Percentiles rank a stretch among this genome's conserved stretches.
These are phyloP conservation scores for Amyloporia xantha DNA, from an alignment of 768 basidiomycete genomes.

Conservation along the genomic window DNA sequence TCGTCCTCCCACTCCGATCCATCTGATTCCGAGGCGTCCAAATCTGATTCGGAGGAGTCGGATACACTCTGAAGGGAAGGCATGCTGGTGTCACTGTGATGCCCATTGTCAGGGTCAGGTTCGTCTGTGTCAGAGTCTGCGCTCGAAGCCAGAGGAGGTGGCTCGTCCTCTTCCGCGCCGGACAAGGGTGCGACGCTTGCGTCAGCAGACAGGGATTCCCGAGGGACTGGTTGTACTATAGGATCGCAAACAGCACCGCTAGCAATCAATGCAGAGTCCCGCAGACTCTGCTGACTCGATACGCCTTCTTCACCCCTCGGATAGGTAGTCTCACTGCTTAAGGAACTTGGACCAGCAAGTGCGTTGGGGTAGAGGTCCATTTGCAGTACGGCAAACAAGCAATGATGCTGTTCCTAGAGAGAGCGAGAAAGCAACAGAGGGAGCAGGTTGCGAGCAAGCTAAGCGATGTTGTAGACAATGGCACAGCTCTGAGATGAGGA, in stretches of 20 bases:
- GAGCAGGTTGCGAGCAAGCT: too few species aligned
- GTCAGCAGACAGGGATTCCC: background rate
- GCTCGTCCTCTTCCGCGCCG: conserved; percentile 3
- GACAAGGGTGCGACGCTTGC: background rate
- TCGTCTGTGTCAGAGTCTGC: conserved; percentile 4
- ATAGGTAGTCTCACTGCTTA: background rate
- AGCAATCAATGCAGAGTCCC: background rate
- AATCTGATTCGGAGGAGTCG: conserved; percentile 11
- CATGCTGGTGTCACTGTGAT: conserved; percentile 15
- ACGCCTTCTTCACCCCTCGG: background rate
- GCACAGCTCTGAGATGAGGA: too few species aligned
- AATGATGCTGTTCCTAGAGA: too few species aligned
- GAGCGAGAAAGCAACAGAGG: too few species aligned
- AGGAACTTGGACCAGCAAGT: background rate
- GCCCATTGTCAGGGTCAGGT: background rate
- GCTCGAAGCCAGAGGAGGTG: conserved; percentile 6
- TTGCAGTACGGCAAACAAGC: too few species aligned
- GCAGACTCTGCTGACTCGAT: background rate
- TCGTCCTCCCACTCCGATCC: conserved; percentile 1
- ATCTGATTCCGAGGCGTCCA: conserved; percentile 8
- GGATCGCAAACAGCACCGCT: background rate
- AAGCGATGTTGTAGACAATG: too few species aligned
- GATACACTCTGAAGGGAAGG: conserved; percentile 20
- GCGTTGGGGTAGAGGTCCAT: background rate
- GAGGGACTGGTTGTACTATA: background rate